Evolutionary conservation across 768 basidiomycete species (phyloP).

Genomic region (Phallus indusiatus): DNA sequence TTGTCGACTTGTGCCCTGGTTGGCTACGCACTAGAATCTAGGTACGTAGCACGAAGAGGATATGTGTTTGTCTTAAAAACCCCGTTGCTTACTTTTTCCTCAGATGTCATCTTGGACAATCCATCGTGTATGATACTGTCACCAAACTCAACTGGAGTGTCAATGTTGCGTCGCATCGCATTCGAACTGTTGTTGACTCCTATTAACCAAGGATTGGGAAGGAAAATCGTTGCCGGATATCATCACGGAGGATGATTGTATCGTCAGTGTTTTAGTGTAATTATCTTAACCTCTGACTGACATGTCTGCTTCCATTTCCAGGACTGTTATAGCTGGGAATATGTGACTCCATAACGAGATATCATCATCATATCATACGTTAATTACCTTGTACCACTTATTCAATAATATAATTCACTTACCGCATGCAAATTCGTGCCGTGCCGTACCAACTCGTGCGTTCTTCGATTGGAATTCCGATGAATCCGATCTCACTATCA

Average conservation of each 20-base stretch:
- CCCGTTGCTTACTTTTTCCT: not conserved
- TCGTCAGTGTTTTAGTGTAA: constrained; percentile 33
- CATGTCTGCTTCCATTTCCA: constrained; percentile 17
- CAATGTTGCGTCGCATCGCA: constrained; percentile 60
- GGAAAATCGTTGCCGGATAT: constrained; percentile 33
- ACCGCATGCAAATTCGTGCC: too few species aligned
- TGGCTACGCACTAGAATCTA: constrained; percentile 80
- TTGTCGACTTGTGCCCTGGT: constrained; percentile 69
- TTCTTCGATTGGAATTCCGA: too few species aligned
- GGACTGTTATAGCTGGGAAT: constrained; percentile 75
- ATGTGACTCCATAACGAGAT: not conserved
- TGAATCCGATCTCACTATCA: too few species aligned
- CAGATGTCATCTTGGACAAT: constrained; percentile 82
- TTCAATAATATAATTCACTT: too few species aligned
- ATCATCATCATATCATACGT: not conserved
- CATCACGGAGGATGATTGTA: constrained; percentile 52
- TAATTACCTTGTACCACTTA: not conserved
- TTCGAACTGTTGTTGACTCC: constrained; percentile 62
- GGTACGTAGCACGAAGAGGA: constrained; percentile 21
- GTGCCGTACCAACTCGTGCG: too few species aligned
- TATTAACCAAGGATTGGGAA: constrained; percentile 39
- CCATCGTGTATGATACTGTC: constrained; percentile 80
- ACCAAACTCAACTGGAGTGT: constrained; percentile 72
- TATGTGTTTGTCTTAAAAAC: not conserved
- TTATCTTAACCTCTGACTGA: not conserved